Evolutionary conservation across 176 grass and related monocot species (phyloP).

Genomic region (Carex scoparia): DNA sequence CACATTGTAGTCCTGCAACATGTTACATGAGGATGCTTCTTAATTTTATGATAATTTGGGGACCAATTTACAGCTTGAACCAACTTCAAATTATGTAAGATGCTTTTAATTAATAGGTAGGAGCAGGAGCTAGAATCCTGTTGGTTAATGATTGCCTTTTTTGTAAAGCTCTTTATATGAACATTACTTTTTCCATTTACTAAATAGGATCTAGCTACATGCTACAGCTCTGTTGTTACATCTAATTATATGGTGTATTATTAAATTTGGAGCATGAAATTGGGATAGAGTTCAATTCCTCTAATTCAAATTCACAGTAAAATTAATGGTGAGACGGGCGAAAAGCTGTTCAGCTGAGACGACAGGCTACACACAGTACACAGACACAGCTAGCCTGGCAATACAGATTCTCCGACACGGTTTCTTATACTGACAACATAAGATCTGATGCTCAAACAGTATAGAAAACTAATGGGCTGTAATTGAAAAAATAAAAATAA

Average conservation of each 20-base stretch:
- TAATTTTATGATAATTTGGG: neutral
- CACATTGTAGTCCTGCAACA: conserved; percentile 61
- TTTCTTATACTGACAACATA: neutral
- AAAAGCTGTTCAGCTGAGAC: neutral
- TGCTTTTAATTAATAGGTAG: neutral
- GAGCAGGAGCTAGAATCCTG: neutral
- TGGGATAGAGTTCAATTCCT: neutral
- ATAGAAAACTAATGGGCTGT: neutral
- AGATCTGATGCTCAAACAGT: neutral
- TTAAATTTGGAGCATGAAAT: neutral
- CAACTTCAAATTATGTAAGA: neutral
- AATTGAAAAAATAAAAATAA: neutral
- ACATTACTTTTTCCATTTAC: neutral
- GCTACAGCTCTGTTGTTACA: neutral
- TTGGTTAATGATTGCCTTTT: neutral
- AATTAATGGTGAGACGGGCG: neutral
- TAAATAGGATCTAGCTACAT: neutral
- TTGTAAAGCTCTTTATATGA: neutral
- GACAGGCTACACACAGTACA: neutral
- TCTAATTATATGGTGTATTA: neutral
- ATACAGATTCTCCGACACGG: neutral
- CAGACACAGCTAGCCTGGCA: neutral
- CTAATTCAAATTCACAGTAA: neutral
- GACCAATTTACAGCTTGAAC: conserved; percentile 10
- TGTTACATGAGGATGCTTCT: neutral